Percentiles rank a stretch among this genome's conserved stretches.
Evolutionary conservation across 495 filamentous ascomycete species (phyloP).

Genomic region (Bacidia rubella): DNA sequence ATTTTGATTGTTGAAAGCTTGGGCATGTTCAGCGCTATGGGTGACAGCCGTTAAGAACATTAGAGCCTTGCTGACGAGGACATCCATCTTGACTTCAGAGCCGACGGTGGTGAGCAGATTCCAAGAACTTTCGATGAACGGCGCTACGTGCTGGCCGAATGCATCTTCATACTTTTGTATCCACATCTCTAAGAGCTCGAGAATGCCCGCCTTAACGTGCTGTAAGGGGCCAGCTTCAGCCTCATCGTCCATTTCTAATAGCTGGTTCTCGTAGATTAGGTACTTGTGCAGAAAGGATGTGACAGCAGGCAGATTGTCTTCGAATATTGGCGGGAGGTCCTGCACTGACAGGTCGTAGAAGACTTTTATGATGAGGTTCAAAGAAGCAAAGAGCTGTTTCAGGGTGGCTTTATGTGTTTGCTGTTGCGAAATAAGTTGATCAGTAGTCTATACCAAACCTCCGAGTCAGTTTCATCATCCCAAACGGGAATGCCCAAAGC

Average conservation of each 20-base stretch:
- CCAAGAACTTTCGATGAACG: constrained; percentile 85
- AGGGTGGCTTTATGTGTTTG: constrained; percentile 58
- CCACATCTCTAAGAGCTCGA: constrained; percentile 74
- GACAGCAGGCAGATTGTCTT: constrained; percentile 66
- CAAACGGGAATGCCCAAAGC: background rate
- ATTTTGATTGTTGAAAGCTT: constrained; percentile 67
- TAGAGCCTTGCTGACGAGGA: constrained; percentile 84
- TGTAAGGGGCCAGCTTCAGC: constrained; percentile 74
- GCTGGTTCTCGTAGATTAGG: constrained; percentile 70
- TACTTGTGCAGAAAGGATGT: constrained; percentile 80
- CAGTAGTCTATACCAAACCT: constrained; percentile 43
- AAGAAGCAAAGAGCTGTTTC: constrained; percentile 60
- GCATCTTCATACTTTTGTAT: constrained; percentile 89
- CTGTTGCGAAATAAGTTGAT: constrained; percentile 62
- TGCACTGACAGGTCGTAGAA: constrained; percentile 94
- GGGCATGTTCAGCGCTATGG: constrained; percentile 58
- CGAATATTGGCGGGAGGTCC: constrained; percentile 86
- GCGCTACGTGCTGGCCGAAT: constrained; percentile 60
- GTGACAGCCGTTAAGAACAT: constrained; percentile 89
- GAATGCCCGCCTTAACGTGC: constrained; percentile 79
- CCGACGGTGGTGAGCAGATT: constrained; percentile 74
- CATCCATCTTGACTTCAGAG: constrained; percentile 82
- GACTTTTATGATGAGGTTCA: constrained; percentile 78
- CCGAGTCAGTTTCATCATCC: background rate
- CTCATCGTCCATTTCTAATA: constrained; percentile 72